Evolutionary conservation across 768 basidiomycete species (phyloP), one percentile per base, ranked within the genome.

Genomic region (Tylopilus subfusipes): DNA sequence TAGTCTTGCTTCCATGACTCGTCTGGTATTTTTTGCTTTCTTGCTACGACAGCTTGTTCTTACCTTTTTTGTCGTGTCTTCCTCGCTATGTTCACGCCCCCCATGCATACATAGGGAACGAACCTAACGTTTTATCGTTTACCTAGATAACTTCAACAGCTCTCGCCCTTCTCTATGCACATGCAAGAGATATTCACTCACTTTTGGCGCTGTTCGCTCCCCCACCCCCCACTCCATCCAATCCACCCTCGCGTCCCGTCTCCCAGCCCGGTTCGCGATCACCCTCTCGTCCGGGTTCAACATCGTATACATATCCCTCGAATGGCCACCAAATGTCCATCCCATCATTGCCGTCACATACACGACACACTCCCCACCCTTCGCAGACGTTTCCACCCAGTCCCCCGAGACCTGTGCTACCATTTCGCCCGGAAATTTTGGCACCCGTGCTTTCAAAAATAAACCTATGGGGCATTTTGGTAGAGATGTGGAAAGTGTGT

Each of bases 21-120:
- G 77, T 24, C 73, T 76, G 13, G 79, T 82, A 16, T 82, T 80
- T 82, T 80, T 65, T 67, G 9, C 22, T 44, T 27, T 14, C 22
- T 13, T 42, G 27, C 9, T 21, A 33, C 7, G 10, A 42, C 36
- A 21, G 3, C 19, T 50, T 34, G 24, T 30, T 31, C 13, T 50
- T 27, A 18, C 27, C 22, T 47, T 21, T 30, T 31, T 8, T 5
- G 11, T 47, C 19, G 1, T 38, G 19, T 45, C 25, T 48, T 57
- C 34, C n/a, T 42, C 22, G 14, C 33, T n/a, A 1, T 43, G 21
- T 44, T 19, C 13, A 46, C 19, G 6, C 10, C 27, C 12, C 47
- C 11, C 12, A 3, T 39, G 18, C 34, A 3, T 24, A 19, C 8
- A 2, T 11, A 24, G 22, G 14, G 16, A 53, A 38, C 19, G 13